Conservation (phyloP, 2,329 filamentous ascomycete species). For the Lasiodiplodia gonubiensis region DNA sequence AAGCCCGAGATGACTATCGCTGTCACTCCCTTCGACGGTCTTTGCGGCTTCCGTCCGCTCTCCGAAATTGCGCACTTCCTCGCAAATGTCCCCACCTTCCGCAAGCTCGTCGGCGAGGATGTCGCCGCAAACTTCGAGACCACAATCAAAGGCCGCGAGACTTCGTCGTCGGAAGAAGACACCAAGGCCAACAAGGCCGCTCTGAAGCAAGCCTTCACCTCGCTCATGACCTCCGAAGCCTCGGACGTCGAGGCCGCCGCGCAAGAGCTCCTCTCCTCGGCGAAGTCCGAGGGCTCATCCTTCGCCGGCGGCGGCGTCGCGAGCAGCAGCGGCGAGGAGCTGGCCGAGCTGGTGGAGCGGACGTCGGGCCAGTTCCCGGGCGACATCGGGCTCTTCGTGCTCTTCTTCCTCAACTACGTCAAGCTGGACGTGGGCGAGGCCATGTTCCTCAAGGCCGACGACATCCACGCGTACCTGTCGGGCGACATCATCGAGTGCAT, state of each 20-base stretch:
- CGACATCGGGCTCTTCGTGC: constrained; percentile 91
- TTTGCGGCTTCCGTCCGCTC: constrained; percentile 93
- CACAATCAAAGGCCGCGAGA: constrained; percentile 59
- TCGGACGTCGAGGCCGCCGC: constrained; percentile 68
- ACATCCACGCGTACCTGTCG: constrained; percentile 93
- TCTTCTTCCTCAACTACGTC: constrained; percentile 97
- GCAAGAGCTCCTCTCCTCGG: constrained; percentile 72
- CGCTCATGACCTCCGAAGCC: constrained; percentile 78
- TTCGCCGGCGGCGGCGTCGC: constrained; percentile 72
- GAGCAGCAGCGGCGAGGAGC: constrained; percentile 66
- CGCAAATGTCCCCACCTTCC: constrained; percentile 62
- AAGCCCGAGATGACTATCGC: constrained; percentile 99
- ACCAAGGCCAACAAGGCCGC: constrained; percentile 72
- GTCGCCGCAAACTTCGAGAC: constrained; percentile 53
- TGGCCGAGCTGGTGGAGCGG: constrained; percentile 77
- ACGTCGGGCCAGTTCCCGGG: constrained; percentile 83
- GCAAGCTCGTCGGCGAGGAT: constrained; percentile 55
- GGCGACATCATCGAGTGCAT: constrained; percentile 99
- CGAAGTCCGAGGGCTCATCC: constrained; percentile 64
- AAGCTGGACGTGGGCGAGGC: constrained; percentile 87
- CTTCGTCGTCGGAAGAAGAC: constrained; percentile 55
- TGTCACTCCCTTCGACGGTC: constrained; percentile 91
- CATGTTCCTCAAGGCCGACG: constrained; percentile 93
- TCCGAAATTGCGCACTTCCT: constrained; percentile 87
- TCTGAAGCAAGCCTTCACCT: constrained; percentile 75